phyloP scores from a whole-genome alignment of 768 basidiomycete species.

The Rhizopogon vesiculosus region DNA sequence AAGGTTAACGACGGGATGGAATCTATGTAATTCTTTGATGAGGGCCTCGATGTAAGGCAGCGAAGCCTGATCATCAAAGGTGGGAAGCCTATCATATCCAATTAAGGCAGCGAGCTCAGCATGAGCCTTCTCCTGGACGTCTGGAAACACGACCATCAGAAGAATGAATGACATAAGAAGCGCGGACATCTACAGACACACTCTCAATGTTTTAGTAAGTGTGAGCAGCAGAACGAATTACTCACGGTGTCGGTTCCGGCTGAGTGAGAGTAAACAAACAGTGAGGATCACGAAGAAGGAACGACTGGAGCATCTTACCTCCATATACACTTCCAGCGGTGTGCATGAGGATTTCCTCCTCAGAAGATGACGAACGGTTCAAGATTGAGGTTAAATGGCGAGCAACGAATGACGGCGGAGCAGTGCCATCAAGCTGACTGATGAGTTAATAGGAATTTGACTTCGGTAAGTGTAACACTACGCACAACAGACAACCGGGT shows the following conservation, averaged over 20 bases:
- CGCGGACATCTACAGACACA: neutral
- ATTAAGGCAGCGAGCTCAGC: slow-evolving; percentile 19
- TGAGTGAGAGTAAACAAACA: neutral
- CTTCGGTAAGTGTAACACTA: neutral
- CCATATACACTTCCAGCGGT: no score
- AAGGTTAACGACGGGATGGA: slow-evolving; percentile 11
- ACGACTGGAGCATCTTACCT: no score
- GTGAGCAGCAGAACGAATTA: neutral
- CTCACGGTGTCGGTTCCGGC: slow-evolving; percentile 9
- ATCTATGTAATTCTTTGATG: slow-evolving; percentile 17
- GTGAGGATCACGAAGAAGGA: no score
- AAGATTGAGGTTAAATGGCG: neutral
- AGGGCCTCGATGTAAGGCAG: slow-evolving; percentile 24
- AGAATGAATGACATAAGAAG: slow-evolving; percentile 11
- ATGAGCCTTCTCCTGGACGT: slow-evolving; percentile 20
- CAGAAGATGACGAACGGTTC: neutral
- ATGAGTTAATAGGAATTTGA: neutral
- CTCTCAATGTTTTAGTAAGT: neutral
- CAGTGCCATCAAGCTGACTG: neutral
- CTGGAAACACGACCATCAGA: slow-evolving; percentile 12
- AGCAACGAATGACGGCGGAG: neutral
- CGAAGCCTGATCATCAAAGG: slow-evolving; percentile 17
- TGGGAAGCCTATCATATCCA: slow-evolving; percentile 16
- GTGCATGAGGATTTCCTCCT: no score
- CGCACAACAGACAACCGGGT: slow-evolving; percentile 6